Conservation (phyloP, 495 filamentous ascomycete species). For the Baudoinia panamericana region DNA sequence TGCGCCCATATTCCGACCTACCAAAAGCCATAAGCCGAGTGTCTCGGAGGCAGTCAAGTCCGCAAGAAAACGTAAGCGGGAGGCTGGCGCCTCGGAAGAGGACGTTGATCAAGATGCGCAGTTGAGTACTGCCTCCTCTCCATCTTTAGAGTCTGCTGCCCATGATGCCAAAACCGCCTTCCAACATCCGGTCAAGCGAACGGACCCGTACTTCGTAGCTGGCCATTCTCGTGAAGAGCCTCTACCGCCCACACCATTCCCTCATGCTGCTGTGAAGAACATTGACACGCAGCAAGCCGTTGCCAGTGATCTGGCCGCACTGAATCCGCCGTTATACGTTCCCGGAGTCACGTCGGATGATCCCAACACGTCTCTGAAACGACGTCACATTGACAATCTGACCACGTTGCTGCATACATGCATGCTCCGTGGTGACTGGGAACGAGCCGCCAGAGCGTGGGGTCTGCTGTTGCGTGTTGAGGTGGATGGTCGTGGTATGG, state of each 20-base stretch:
- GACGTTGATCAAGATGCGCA: no score
- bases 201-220: constrained; percentile 18
- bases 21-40: not conserved
- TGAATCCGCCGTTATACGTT: constrained; percentile 21
- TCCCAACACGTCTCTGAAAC: constrained; percentile 24
- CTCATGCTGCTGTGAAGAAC: constrained; percentile 20
- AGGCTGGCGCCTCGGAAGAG: no score
- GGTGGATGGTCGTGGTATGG: constrained; percentile 37
- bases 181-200: constrained; percentile 6
- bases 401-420: constrained; percentile 50
- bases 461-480: constrained; percentile 47
- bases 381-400: constrained; percentile 47
- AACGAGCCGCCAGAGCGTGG: constrained; percentile 52
- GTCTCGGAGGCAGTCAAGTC: not conserved
- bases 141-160: no score
- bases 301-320: constrained; percentile 9
- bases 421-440: constrained; percentile 46
- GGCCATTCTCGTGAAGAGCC: constrained; percentile 8
- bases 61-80: constrained; percentile 8
- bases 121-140: no score
- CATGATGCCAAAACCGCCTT: not conserved
- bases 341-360: not conserved
- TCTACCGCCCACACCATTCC: constrained; percentile 28
- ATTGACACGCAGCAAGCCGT: not conserved
- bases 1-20: constrained; percentile 7